These are phyloP conservation scores for Taiwanofungus camphoratus DNA, from an alignment of 1,284 basidiomycete genomes.

Conservation along the genomic window DNA sequence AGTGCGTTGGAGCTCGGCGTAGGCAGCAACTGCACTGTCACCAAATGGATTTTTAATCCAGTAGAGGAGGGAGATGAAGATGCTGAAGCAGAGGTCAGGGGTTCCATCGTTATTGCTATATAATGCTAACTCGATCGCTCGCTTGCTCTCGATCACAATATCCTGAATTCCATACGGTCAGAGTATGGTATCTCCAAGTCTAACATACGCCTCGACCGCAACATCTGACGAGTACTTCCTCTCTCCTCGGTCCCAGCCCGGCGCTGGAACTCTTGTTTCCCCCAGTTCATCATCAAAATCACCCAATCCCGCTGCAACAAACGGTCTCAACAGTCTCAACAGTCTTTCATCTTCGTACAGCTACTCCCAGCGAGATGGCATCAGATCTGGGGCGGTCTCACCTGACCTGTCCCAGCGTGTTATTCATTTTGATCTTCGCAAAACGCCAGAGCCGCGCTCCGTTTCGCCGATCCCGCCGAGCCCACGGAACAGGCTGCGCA, in stretches of 20 bases:
- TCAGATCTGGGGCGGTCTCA: conserved; percentile 9
- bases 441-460: conserved; percentile 19
- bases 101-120: conserved; percentile 6
- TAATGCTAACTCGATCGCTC: background rate
- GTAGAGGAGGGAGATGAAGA: conserved; percentile 49
- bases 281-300: conserved; percentile 8
- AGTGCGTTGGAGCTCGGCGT: conserved; percentile 61
- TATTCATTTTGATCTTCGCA: conserved; percentile 22
- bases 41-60: conserved; percentile 63
- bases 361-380: conserved; percentile 11
- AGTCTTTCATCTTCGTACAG: conserved; percentile 5
- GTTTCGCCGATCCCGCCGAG: conserved; percentile 13
- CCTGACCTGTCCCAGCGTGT: conserved; percentile 13
- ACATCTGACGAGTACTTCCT: conserved; percentile 31
- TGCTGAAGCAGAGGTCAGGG: conserved; percentile 21
- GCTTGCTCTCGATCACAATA: background rate
- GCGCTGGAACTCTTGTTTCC: conserved; percentile 18
- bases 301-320: background rate
- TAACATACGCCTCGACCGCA: conserved; percentile 31
- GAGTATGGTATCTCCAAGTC: conserved; percentile 26
- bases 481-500: conserved; percentile 32
- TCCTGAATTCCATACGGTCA: conserved; percentile 5
- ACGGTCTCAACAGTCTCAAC: background rate
- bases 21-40: conserved; percentile 47
- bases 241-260: conserved; percentile 20